Conservation (phyloP, 176 grass and related monocot species). For the Guadua angustifolia region DNA sequence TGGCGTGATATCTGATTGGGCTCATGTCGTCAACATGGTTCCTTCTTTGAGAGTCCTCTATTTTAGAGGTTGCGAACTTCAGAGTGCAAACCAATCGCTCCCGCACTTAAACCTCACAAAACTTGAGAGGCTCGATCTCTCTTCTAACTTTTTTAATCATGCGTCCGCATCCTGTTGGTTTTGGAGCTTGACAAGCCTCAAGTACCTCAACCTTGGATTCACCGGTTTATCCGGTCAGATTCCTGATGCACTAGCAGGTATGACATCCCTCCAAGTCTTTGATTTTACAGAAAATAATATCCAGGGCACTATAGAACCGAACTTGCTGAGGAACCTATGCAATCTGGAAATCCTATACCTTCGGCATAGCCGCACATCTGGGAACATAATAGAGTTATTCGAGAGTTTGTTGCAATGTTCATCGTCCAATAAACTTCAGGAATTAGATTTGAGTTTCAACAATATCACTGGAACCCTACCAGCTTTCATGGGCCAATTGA, state of each 20-base stretch:
- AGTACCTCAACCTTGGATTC: neutral
- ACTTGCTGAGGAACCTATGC: neutral
- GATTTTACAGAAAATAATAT: neutral
- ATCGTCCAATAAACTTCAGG: neutral
- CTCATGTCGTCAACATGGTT: neutral
- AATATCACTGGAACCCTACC: neutral
- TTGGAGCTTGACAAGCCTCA: constrained; percentile 27
- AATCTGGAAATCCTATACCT: constrained; percentile 5
- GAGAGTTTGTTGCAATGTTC: neutral
- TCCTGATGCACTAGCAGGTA: neutral
- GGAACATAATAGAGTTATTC: constrained; percentile 23
- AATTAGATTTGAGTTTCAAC: rapidly evolving
- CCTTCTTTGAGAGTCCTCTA: neutral
- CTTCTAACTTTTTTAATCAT: rapidly evolving
- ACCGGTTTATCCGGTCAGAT: neutral
- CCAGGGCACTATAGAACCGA: too few relatives aligned
- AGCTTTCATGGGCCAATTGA: neutral
- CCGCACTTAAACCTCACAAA: neutral
- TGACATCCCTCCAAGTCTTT: neutral
- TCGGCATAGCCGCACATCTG: neutral
- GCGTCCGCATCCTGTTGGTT: constrained; percentile 19
- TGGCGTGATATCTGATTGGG: neutral
- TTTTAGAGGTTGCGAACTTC: neutral
- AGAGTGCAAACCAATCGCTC: neutral
- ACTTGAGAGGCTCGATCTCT: constrained; percentile 11